Percentiles rank a stretch among this genome's conserved stretches.
These are phyloP conservation scores for Bocquillonia castaneifolia DNA, from an alignment of 441 rosid genomes.

Conservation along the genomic window DNA sequence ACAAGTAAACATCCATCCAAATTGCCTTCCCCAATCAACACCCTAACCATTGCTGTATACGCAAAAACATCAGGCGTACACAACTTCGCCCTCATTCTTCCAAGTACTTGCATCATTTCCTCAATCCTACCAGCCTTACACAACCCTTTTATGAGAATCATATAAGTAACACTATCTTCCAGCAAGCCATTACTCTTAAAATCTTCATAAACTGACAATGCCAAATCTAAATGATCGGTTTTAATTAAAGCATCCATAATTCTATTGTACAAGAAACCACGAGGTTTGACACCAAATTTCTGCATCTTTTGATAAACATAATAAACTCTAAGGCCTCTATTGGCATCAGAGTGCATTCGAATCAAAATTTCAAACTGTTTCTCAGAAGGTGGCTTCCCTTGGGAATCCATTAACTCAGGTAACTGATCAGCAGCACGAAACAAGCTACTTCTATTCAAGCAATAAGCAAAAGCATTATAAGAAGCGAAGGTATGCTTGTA, in stretches of 20 bases:
- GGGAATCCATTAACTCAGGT: slow-evolving; percentile 80
- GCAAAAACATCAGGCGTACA: slow-evolving; percentile 91
- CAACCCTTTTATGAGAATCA: slow-evolving; percentile 72
- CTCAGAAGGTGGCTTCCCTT: slow-evolving; percentile 71
- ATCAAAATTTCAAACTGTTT: slow-evolving; percentile 89
- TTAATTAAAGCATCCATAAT: slow-evolving; percentile 67
- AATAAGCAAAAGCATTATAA: slow-evolving; percentile 88
- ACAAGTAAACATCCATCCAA: slow-evolving; percentile 65
- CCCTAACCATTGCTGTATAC: slow-evolving; percentile 64
- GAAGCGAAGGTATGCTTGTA: slow-evolving; percentile 60
- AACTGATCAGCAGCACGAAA: slow-evolving; percentile 85
- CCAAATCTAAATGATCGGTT: slow-evolving; percentile 66
- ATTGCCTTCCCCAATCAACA: slow-evolving; percentile 51
- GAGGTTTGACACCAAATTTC: slow-evolving; percentile 65
- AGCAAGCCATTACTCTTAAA: slow-evolving; percentile 61
- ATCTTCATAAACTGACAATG: slow-evolving; percentile 65
- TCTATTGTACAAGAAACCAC: slow-evolving; percentile 66
- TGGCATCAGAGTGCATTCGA: slow-evolving; percentile 81
- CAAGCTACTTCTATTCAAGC: slow-evolving; percentile 52
- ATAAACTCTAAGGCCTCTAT: slow-evolving; percentile 70
- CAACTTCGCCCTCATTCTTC: slow-evolving; percentile 58
- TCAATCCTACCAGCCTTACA: slow-evolving; percentile 60
- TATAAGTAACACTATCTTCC: slow-evolving; percentile 71
- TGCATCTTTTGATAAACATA: slow-evolving; percentile 87
- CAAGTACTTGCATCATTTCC: slow-evolving; percentile 57